Conservation (phyloP, 139 green algal species). For the Chlamydomonas incerta region DNA sequence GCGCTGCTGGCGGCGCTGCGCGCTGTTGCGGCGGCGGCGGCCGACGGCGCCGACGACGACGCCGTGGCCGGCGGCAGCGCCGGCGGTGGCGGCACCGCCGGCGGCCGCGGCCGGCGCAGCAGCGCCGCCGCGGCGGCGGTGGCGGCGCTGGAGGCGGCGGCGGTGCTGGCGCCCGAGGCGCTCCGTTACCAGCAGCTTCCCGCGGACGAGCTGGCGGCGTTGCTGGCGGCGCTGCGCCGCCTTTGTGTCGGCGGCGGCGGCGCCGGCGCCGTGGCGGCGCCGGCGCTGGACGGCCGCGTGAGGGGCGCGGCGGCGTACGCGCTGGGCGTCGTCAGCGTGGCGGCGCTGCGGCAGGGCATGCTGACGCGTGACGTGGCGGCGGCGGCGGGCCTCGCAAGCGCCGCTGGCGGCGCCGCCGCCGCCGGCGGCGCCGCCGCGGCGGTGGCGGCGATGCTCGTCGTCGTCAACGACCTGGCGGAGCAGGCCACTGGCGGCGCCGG, state of each 20-base stretch:
- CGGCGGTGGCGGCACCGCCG: not conserved
- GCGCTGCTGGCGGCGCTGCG: slow-evolving; percentile 9
- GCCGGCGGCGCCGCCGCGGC: not conserved
- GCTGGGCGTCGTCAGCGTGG: not conserved
- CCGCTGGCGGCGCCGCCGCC: not conserved
- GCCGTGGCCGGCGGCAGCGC: not conserved
- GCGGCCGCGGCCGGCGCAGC: not conserved
- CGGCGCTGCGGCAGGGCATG: slow-evolving; percentile 30
- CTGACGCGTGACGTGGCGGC: not conserved
- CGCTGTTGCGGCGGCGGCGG: not conserved
- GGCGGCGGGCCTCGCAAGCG: not conserved
- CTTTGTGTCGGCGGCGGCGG: not conserved
- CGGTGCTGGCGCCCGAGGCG: slow-evolving; percentile 30
- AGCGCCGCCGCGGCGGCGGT: not conserved
- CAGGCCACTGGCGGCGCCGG: not conserved
- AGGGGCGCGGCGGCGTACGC: slow-evolving; percentile 22
- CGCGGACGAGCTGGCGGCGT: not conserved
- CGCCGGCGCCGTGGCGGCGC: not conserved
- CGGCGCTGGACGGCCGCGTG: slow-evolving; percentile 5
- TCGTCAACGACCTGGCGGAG: not conserved
- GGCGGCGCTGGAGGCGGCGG: slow-evolving; percentile 32
- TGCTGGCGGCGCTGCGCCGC: not conserved
- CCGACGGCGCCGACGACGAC: not conserved
- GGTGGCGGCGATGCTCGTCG: not conserved
- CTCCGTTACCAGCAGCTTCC: slow-evolving; percentile 14